phyloP scores from a whole-genome alignment of 2,329 filamentous ascomycete genomes.

The Aureobasidium mangrovei region DNA sequence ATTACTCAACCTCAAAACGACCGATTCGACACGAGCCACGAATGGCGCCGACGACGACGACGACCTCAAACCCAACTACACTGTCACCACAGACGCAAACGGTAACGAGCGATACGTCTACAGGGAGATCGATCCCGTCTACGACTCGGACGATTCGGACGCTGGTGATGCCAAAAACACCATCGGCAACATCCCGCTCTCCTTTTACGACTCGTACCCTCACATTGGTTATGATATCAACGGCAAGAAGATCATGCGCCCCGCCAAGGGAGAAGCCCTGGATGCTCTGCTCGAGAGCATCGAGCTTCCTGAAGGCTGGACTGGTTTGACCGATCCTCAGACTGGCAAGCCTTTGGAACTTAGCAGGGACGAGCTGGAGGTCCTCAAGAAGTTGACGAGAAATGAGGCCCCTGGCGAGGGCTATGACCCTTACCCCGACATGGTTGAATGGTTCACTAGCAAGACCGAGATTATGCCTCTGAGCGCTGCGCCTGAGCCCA shows the following conservation, averaged over 20 bases:
- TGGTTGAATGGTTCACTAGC: conserved; percentile 88
- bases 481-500: conserved; percentile 89
- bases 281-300: conserved; percentile 94
- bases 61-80: conserved; percentile 43
- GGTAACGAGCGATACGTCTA: conserved; percentile 87
- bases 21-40: conserved; percentile 12
- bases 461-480: conserved; percentile 84
- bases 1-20: conserved; percentile 34
- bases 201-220: conserved; percentile 94
- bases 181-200: conserved; percentile 86
- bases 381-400: conserved; percentile 79
- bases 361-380: conserved; percentile 77
- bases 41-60: conserved; percentile 19
- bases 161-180: conserved; percentile 73
- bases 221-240: conserved; percentile 99
- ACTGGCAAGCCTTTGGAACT: conserved; percentile 90
- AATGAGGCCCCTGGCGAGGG: conserved; percentile 81
- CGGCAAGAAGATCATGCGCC: conserved; percentile 94
- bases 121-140: conserved; percentile 84
- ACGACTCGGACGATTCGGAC: conserved; percentile 93
- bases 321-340: conserved; percentile 83
- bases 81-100: conserved; percentile 71
- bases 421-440: conserved; percentile 88
- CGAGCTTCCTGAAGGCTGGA: conserved; percentile 95
- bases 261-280: conserved; percentile 84